Evolutionary conservation across 106 monocot species (phyloP), one percentile per base, ranked within the genome.

Genomic region (Platanthera guangdongensis): DNA sequence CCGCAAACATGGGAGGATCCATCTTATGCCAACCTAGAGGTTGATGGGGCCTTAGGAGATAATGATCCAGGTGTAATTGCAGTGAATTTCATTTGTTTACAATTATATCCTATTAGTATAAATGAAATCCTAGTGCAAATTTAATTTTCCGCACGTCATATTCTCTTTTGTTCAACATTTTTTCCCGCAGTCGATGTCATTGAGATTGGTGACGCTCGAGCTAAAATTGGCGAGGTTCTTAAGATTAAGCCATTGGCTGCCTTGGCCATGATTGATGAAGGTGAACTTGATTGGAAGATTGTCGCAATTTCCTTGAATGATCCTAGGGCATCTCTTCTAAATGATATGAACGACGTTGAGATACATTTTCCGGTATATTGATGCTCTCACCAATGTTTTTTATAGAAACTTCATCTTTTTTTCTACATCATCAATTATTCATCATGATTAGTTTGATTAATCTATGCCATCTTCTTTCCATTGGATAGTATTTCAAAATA

Each of bases 1-100:
- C 96, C 96, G 11, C 96, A 96, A 76, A 96, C 96, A 57, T 96
- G 96, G 96, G 96, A 96, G 86, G 96, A 96, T 45, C 96, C 96
- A 76, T 84, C 93, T 19, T 53, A 81, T 76, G 87, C 89, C 50
- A 93, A 96, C 77, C 16, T 32, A 76, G 93, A 96, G 59, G 86
- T 96, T 78, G 91, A 96, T 67, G 93, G 96, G 7, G 90, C 96
- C 52, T 80, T 96, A 73, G 96, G 96, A 12, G 96, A 96, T 72
- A 96, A 96, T 86, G 96, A 93, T 87, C 93, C 96, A 76, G 96
- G 93, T 96, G 18, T 13, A 75, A 47, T 32, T 51, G 4, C 15
- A 45, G 47, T 64, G 19, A 6, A 5, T 55, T 70, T 47, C 51
- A 45, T 51, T 10, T 65, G 2, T 0, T 65, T 32, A 32, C 4